Evolutionary conservation across 192 early-diverging fungal genomes (phyloP).

Genomic region (Podila minutissima): DNA sequence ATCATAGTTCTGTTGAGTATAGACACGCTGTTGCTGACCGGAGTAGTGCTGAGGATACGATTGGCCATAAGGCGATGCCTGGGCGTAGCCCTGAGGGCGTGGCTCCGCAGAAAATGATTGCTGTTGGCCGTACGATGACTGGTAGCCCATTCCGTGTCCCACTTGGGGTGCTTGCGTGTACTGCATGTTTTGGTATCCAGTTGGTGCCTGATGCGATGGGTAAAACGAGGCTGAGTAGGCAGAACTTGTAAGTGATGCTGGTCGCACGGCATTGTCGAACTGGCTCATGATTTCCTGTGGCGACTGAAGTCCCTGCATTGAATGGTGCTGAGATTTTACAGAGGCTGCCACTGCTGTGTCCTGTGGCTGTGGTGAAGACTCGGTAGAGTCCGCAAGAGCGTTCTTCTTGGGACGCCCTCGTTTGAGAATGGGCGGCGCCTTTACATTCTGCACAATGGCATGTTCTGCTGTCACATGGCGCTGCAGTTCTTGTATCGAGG

Average conservation of each 20-base stretch:
- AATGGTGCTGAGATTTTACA: neutral
- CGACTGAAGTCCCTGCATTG: neutral
- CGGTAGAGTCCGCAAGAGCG: neutral
- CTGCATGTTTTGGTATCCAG: neutral
- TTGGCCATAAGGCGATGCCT: slow-evolving; percentile 11
- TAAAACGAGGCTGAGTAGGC: neutral
- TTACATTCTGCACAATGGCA: neutral
- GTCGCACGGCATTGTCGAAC: neutral
- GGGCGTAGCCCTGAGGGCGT: slow-evolving; percentile 19
- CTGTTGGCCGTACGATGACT: slow-evolving; percentile 5
- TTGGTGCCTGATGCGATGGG: neutral
- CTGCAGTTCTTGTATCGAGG: neutral
- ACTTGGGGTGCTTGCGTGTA: too few species aligned
- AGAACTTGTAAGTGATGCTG: neutral
- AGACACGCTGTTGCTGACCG: slow-evolving; percentile 17
- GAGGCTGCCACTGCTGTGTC: neutral
- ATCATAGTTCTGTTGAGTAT: neutral
- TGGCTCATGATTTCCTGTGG: neutral
- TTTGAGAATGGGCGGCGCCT: neutral
- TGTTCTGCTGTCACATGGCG: slow-evolving; percentile 18
- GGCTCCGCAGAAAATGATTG: neutral
- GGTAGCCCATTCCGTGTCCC: neutral
- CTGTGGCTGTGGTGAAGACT: neutral
- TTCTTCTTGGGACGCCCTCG: slow-evolving; percentile 18
- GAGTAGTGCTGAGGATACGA: slow-evolving; percentile 7